Evolutionary conservation across 176 grass and related monocot species (phyloP), one percentile per base, ranked within the genome.

Genomic region (Musa troglodytarum): DNA sequence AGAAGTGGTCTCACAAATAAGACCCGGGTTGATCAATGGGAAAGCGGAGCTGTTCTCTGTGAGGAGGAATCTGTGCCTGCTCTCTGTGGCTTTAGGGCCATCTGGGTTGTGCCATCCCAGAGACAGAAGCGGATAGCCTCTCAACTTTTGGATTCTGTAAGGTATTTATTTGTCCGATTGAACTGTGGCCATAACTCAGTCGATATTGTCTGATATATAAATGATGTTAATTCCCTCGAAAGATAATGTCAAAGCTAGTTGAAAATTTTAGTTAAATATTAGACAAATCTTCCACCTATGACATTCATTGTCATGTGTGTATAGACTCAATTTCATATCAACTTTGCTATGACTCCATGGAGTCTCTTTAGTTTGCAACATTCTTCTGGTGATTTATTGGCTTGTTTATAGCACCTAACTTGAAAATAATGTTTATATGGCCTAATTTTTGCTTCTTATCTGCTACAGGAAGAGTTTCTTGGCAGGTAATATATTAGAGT

Each of bases 61-160:
- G 73, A 89, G 72, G 76, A 90, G 75, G 68, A 98, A 81, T 76
- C 74, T 74, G 84, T 89, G 19, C 82, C 80, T 11, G 90, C 88
- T 28, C 25, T 84, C 58, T 88, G 88, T 19, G 94, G 94, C 75
- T 91, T 98, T 82, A 85, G 90, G 67, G 90, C 90, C 55, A 89
- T 98, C 69, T 98, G 94, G 90, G 86, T 93, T 9, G 94, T 83
- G 26, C 88, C 88, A 69, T 88, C 86, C 19, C 76, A 80, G 63
- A 91, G 94, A 82, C 84, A 88, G 79, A 89, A 87, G 56, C 68
- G 65, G 53, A 77, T 93, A 71, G 94, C 79, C 19, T 89, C 90
- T 25, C 78, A 86, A 72, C 79, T 98, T 19, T 72, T 98, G 77
- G 90, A 93, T 75, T 85, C 85, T 10, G 86, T 88, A 65, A 86